These are phyloP conservation scores for Anisodus tanguticus DNA, from an alignment of 257 asterid species.

Conservation along the genomic window DNA sequence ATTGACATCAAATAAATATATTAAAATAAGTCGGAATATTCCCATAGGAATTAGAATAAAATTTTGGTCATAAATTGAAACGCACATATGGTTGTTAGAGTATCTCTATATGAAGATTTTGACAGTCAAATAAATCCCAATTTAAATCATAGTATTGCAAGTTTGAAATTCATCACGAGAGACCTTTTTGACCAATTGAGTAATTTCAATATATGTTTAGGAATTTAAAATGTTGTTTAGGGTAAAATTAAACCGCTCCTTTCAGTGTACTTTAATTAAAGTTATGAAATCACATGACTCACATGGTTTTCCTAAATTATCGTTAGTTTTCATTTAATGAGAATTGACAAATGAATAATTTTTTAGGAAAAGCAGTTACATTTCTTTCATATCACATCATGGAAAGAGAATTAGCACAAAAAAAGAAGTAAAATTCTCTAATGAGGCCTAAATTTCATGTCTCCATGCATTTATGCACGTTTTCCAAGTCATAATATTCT, in stretches of 20 bases:
- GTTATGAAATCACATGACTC: not conserved
- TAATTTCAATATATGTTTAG: not conserved
- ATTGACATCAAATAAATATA: constrained; percentile 11
- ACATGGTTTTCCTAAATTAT: not conserved
- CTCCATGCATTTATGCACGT: not conserved
- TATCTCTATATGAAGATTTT: not conserved
- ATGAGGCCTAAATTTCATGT: not conserved
- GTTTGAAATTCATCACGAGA: not conserved
- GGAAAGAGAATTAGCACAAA: not conserved
- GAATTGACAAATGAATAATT: too few species aligned
- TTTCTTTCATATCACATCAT: not conserved
- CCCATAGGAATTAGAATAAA: constrained; percentile 14
- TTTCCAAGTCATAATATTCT: not conserved
- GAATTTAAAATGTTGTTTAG: not conserved
- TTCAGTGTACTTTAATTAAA: not conserved
- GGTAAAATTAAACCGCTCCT: not conserved
- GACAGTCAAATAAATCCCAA: not conserved
- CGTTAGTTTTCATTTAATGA: not conserved
- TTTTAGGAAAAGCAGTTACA: not conserved
- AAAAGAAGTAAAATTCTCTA: not conserved
- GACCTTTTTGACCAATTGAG: not conserved
- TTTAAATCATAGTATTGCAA: constrained; percentile 4
- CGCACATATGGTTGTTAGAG: not conserved
- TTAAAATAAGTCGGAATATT: not conserved
- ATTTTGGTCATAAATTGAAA: not conserved